These are phyloP conservation scores for Metschnikowia chrysomelidarum DNA, from an alignment of 805 yeast species.

Conservation along the genomic window DNA sequence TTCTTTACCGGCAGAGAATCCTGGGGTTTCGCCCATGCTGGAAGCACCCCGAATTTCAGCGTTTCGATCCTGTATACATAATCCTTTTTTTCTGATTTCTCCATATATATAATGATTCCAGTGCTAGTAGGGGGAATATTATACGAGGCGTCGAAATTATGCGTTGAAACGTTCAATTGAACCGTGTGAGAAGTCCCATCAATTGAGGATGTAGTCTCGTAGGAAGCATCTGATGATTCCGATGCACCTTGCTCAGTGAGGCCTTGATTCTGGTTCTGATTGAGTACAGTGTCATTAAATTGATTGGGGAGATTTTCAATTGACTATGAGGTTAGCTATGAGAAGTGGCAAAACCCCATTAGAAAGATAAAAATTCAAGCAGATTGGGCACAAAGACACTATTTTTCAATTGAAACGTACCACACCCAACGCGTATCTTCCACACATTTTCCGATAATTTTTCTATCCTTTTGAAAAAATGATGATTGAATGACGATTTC, in stretches of 20 bases:
- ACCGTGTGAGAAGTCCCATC: constrained; percentile 8
- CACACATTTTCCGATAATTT: too few species aligned
- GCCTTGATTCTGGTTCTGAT: constrained; percentile 1
- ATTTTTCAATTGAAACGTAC: constrained; percentile 17
- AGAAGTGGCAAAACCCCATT: background rate
- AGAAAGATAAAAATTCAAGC: too few species aligned
- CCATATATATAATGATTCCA: constrained; percentile 41
- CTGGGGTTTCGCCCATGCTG: constrained; percentile 57
- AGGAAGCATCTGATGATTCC: constrained; percentile 1
- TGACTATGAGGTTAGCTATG: constrained; percentile 12
- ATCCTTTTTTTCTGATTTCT: constrained; percentile 3
- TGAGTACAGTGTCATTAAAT: constrained; percentile 11
- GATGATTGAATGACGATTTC: too few species aligned
- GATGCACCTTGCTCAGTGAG: background rate
- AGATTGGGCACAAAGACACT: too few species aligned
- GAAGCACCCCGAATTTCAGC: constrained; percentile 83
- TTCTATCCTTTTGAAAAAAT: too few species aligned
- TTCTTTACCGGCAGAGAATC: constrained; percentile 27
- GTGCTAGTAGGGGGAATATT: constrained; percentile 62
- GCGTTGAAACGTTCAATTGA: constrained; percentile 7
- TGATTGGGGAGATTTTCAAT: constrained; percentile 13
- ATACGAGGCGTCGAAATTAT: constrained; percentile 37
- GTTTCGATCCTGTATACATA: constrained; percentile 34
- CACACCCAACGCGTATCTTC: constrained; percentile 19
- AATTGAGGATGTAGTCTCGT: constrained; percentile 7